Percentiles rank a stretch among this genome's conserved stretches.
phyloP scores from a whole-genome alignment of 345 rosid genomes.

The Syzygium jambos region DNA sequence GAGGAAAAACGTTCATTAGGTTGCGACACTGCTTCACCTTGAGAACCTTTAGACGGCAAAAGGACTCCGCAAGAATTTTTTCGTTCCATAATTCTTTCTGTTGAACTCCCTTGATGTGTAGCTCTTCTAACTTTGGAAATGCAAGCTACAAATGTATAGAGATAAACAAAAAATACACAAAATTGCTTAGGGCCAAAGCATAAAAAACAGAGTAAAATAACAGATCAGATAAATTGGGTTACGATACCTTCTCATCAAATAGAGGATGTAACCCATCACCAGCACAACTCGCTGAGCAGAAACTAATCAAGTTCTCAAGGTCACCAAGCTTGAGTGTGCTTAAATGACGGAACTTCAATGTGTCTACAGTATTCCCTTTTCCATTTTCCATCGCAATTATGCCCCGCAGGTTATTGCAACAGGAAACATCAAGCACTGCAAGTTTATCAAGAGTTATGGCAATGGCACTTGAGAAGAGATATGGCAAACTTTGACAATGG shows the following conservation, averaged over 20 bases:
- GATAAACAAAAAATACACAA: not conserved
- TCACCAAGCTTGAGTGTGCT: not conserved
- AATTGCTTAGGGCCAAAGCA: not conserved
- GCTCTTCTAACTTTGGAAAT: not conserved
- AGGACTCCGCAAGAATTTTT: rapidly evolving
- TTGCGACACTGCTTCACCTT: not conserved
- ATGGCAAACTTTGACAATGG: not conserved
- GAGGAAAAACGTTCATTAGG: not conserved
- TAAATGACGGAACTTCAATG: not conserved
- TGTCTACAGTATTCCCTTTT: not conserved
- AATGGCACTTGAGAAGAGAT: not conserved
- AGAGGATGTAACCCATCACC: not conserved
- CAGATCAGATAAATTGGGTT: not conserved
- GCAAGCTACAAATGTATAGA: too few species aligned
- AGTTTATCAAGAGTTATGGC: not conserved
- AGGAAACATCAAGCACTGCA: not conserved
- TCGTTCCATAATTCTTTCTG: rapidly evolving
- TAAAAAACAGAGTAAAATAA: too few species aligned
- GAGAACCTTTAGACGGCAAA: not conserved
- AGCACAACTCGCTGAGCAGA: not conserved
- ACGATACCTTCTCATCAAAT: not conserved
- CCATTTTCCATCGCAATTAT: not conserved
- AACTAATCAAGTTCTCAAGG: not conserved
- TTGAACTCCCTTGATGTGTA: not conserved
- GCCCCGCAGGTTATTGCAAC: not conserved